Conservation (phyloP, 306 rosid genomes). For the Prosopis cineraria region DNA sequence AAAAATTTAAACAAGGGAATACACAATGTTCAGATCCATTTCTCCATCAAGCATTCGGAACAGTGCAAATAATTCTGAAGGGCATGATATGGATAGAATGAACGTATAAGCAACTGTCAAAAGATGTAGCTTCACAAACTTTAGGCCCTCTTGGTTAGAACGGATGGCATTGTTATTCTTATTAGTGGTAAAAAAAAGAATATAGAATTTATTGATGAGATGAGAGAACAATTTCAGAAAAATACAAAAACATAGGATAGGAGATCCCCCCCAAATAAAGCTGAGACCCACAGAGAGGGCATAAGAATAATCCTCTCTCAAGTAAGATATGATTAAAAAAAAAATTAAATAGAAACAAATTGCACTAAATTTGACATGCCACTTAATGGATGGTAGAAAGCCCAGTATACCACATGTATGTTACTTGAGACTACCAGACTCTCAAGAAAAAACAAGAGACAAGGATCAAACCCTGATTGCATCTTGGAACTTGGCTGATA, state of each 20-base stretch:
- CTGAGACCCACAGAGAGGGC: not conserved
- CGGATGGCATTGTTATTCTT: not conserved
- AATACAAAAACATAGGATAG: not conserved
- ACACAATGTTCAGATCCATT: too few species aligned
- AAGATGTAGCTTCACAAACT: too few species aligned
- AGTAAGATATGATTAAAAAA: not conserved
- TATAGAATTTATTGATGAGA: not conserved
- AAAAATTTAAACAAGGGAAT: too few species aligned
- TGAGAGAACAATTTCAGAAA: not conserved
- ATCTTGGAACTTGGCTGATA: slow-evolving; percentile 90
- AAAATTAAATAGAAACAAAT: not conserved
- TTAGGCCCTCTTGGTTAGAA: slow-evolving; percentile 4
- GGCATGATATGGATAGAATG: too few species aligned
- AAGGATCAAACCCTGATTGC: slow-evolving; percentile 77
- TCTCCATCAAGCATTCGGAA: too few species aligned
- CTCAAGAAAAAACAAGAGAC: slow-evolving; percentile 5
- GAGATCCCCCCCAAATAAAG: not conserved
- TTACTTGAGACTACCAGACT: slow-evolving; percentile 24
- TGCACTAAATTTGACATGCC: not conserved
- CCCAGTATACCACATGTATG: slow-evolving; percentile 19
- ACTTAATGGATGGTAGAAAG: slow-evolving; percentile 1
- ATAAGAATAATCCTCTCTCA: not conserved
- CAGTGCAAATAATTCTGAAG: too few species aligned
- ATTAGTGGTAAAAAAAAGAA: not conserved
- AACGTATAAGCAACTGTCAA: too few species aligned